A percentile compares a stretch with the other conserved stretches of the same genome.
phyloP scores from a whole-genome alignment of 495 filamentous ascomycete species.

The Pyrenula aspistea region DNA sequence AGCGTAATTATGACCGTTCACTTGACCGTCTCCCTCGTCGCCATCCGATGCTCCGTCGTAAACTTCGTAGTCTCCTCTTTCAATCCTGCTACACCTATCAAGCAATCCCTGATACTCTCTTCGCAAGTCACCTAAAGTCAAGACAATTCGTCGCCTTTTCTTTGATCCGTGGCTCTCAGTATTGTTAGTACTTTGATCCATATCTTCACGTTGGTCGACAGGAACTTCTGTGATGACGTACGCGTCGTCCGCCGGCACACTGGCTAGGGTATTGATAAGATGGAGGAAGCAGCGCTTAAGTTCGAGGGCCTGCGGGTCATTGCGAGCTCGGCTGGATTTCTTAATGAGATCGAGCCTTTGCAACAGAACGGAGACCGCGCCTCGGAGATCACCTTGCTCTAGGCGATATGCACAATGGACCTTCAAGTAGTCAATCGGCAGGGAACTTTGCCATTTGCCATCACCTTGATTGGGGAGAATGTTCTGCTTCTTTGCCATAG shows the following conservation, averaged over 20 bases:
- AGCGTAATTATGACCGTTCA: background rate
- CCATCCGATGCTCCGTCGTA: constrained; percentile 19
- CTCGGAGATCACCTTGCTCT: constrained; percentile 71
- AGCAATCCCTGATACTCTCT: constrained; percentile 79
- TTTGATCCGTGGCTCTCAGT: constrained; percentile 3
- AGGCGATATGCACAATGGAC: constrained; percentile 86
- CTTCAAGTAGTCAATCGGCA: constrained; percentile 49
- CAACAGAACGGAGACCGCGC: constrained; percentile 67
- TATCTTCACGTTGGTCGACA: constrained; percentile 4
- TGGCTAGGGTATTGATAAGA: constrained; percentile 78
- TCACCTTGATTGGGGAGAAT: constrained; percentile 27
- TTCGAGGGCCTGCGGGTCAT: constrained; percentile 40
- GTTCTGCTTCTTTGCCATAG: constrained; percentile 30
- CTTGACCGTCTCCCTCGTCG: background rate
- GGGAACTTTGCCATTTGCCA: constrained; percentile 14
- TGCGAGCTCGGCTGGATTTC: constrained; percentile 39
- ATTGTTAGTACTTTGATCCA: background rate
- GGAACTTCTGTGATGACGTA: constrained; percentile 49
- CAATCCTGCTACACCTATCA: constrained; percentile 57
- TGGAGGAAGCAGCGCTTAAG: constrained; percentile 57
- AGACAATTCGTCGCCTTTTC: constrained; percentile 33
- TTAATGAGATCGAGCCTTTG: constrained; percentile 54
- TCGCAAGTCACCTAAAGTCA: constrained; percentile 73
- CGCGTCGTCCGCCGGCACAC: constrained; percentile 68
- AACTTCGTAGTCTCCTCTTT: constrained; percentile 51